Conservation (phyloP, 2,329 filamentous ascomycete genomes). For the Lasiodiplodia theobromae region DNA sequence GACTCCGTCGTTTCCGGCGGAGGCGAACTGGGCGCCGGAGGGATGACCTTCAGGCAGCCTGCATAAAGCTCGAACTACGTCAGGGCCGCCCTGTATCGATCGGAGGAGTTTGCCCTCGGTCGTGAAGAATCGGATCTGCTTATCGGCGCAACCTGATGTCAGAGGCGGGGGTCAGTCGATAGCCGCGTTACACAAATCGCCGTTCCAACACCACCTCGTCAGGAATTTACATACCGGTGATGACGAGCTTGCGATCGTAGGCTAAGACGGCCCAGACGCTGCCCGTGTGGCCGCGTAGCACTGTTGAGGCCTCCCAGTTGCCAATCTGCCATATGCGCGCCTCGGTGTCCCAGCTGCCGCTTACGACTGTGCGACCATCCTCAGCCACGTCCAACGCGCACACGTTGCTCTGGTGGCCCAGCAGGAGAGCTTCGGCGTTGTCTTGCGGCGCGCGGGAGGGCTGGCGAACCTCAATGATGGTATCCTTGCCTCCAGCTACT, state of each 20-base stretch:
- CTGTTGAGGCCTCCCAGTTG: slow-evolving; percentile 79
- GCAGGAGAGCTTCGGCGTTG: slow-evolving; percentile 82
- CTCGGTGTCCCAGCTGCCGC: slow-evolving; percentile 91
- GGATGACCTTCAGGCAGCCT: slow-evolving; percentile 77
- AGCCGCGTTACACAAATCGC: slow-evolving; percentile 17
- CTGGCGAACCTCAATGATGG: slow-evolving; percentile 87
- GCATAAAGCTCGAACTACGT: slow-evolving; percentile 89
- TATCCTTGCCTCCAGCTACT: slow-evolving; percentile 87
- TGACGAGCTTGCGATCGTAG: slow-evolving; percentile 77
- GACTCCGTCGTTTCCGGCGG: slow-evolving; percentile 89
- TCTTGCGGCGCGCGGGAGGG: slow-evolving; percentile 71
- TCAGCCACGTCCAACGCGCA: slow-evolving; percentile 83
- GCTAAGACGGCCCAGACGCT: slow-evolving; percentile 93
- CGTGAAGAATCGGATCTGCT: slow-evolving; percentile 84
- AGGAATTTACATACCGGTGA: slow-evolving; percentile 65
- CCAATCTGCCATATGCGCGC: slow-evolving; percentile 86
- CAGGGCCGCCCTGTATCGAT: slow-evolving; percentile 73
- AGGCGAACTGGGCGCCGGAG: slow-evolving; percentile 90
- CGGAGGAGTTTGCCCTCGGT: slow-evolving; percentile 68
- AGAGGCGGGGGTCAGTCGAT: slow-evolving; percentile 26
- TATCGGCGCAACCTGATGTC: slow-evolving; percentile 78
- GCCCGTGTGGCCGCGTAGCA: slow-evolving; percentile 77
- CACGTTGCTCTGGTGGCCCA: slow-evolving; percentile 88
- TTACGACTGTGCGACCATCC: slow-evolving; percentile 77
- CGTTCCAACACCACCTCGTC: not conserved